These are phyloP conservation scores for Linnemannia elongata DNA, from an alignment of 192 early-diverging fungal genomes.

Conservation along the genomic window DNA sequence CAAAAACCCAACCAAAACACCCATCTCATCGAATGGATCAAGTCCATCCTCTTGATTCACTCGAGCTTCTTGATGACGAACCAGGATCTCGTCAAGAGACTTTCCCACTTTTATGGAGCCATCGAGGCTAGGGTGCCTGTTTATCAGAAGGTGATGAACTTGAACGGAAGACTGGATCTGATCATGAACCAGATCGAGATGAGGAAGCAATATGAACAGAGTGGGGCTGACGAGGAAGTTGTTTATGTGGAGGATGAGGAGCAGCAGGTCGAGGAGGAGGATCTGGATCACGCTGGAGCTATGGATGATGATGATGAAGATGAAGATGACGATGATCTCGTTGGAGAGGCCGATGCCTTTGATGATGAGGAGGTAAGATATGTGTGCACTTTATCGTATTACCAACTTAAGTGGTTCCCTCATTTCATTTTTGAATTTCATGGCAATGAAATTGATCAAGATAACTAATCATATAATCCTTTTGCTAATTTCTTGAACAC, in stretches of 20 bases:
- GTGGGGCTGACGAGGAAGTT: background rate
- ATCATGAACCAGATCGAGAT: constrained; percentile 56
- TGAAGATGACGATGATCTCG: background rate
- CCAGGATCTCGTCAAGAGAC: constrained; percentile 48
- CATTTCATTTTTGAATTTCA: background rate
- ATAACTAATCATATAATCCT: background rate
- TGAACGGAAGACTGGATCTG: constrained; percentile 59
- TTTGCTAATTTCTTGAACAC: background rate
- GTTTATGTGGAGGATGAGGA: background rate
- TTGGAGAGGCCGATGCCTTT: constrained; percentile 5
- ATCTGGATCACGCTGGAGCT: background rate
- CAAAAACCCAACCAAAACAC: constrained; percentile 37
- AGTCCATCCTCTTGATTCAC: constrained; percentile 51
- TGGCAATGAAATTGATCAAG: background rate
- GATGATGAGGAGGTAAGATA: background rate
- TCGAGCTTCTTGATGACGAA: constrained; percentile 61
- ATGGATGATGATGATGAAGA: background rate
- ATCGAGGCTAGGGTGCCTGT: constrained; percentile 41
- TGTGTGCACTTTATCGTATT: background rate
- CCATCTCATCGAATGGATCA: constrained; percentile 57
- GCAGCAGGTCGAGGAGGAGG: background rate
- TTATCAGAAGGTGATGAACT: constrained; percentile 55
- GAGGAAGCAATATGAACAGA: constrained; percentile 7
- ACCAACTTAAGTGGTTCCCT: too few species aligned
- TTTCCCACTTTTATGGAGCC: constrained; percentile 54